Percentiles rank a stretch among this genome's conserved stretches.
Evolutionary conservation across 768 basidiomycete genomes (phyloP).

Genomic region (Pholiota microspora): DNA sequence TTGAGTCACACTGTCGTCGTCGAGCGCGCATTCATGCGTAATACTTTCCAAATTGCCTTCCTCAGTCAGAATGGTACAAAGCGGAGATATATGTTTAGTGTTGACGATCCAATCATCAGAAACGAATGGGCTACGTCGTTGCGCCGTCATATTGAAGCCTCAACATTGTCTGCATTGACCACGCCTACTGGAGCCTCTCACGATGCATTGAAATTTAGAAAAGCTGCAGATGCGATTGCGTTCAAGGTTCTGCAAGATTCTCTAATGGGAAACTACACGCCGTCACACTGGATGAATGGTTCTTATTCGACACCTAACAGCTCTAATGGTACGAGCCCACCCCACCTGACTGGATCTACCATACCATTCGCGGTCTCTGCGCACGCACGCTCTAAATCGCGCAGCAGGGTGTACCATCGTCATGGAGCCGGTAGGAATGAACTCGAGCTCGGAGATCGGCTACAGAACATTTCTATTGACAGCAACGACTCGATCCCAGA

Average conservation of each 20-base stretch:
- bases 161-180: constrained; percentile 24
- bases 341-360: constrained; percentile 12
- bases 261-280: constrained; percentile 42
- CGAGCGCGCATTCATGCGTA: constrained; percentile 93
- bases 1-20: constrained; percentile 74
- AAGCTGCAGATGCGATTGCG: constrained; percentile 71
- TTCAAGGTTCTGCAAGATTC: constrained; percentile 86
- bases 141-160: constrained; percentile 62
- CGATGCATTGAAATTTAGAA: constrained; percentile 47
- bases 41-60: constrained; percentile 94
- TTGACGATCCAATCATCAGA: constrained; percentile 74
- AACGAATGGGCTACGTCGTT: constrained; percentile 73
- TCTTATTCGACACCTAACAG: constrained; percentile 18
- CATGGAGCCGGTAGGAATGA: constrained; percentile 66
- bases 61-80: constrained; percentile 60
- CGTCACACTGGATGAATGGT: constrained; percentile 13
- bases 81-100: constrained; percentile 93
- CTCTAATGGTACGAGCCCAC: constrained; percentile 1
- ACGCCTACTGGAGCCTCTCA: constrained; percentile 32
- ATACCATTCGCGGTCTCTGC: constrained; percentile 24
- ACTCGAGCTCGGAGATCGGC: constrained; percentile 43
- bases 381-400: constrained; percentile 66
- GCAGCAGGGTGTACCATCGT: constrained; percentile 65
- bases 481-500: constrained; percentile 23
- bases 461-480: constrained; percentile 28